These are phyloP conservation scores for Elsinoe fawcettii DNA, from an alignment of 2,329 filamentous ascomycete genomes.

Conservation along the genomic window DNA sequence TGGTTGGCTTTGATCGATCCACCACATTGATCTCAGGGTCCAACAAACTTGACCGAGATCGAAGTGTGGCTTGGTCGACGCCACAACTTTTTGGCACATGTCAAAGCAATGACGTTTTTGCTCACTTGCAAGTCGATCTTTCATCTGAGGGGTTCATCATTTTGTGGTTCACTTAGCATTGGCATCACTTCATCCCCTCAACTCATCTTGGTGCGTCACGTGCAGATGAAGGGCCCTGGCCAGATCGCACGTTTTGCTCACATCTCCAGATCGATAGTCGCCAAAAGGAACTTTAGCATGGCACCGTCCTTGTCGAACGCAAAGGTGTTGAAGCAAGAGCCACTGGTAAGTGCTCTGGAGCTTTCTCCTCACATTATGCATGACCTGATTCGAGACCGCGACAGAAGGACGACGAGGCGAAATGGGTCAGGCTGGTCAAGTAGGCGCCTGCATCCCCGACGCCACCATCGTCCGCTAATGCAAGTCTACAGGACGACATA, in stretches of 20 bases:
- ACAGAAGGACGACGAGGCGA: slow-evolving; percentile 29
- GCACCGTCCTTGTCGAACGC: slow-evolving; percentile 18
- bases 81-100: not conserved
- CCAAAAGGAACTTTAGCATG: slow-evolving; percentile 13
- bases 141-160: not conserved
- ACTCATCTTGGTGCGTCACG: not conserved
- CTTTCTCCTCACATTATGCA: not conserved
- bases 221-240: slow-evolving; percentile 6
- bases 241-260: slow-evolving; percentile 4
- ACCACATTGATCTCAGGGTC: slow-evolving; percentile 6
- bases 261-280: not conserved
- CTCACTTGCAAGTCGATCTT: not conserved
- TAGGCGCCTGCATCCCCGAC: slow-evolving; percentile 20
- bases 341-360: slow-evolving; percentile 15
- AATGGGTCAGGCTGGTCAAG: slow-evolving; percentile 35
- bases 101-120: not conserved
- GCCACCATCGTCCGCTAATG: not conserved
- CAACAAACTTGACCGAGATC: slow-evolving; percentile 7
- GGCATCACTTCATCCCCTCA: not conserved
- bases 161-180: not conserved
- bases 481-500: slow-evolving; percentile 42
- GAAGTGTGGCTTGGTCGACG: slow-evolving; percentile 2
- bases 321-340: slow-evolving; percentile 19
- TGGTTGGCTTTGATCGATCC: slow-evolving; percentile 6
- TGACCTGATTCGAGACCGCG: not conserved